phyloP scores from a whole-genome alignment of 2,329 filamentous ascomycete genomes.

The Fusarium robinianum region DNA sequence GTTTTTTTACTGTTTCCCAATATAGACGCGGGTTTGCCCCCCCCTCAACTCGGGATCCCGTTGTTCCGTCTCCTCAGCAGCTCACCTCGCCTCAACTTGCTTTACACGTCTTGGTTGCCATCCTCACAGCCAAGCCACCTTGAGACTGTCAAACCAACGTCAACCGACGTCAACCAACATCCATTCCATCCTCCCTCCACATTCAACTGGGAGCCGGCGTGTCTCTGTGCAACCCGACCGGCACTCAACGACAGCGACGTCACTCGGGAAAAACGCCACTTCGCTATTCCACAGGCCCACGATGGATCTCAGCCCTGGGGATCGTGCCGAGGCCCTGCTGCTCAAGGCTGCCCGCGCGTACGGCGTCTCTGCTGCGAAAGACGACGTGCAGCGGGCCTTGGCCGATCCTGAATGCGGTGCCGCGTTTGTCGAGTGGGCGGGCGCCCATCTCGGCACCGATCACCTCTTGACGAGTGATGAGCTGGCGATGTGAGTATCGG shows the following conservation, averaged over 20 bases:
- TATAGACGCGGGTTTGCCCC: no score
- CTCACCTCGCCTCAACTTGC: no score
- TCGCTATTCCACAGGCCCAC: conserved; percentile 40
- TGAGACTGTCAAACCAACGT: no score
- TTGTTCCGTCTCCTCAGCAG: no score
- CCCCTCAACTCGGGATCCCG: no score
- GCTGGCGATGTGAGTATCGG: conserved; percentile 53
- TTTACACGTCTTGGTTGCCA: no score
- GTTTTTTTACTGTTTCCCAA: no score
- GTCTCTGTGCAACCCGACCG: conserved; percentile 32
- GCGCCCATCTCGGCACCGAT: conserved; percentile 52
- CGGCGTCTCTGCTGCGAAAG: conserved; percentile 39
- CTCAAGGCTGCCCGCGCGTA: conserved; percentile 41
- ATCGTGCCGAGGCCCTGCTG: conserved; percentile 42
- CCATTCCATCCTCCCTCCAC: no score
- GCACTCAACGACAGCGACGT: conserved; percentile 11
- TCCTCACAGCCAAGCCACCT: no score
- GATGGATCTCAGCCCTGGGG: conserved; percentile 38
- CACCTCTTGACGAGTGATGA: conserved; percentile 60
- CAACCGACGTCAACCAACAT: no score
- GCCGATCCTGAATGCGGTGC: conserved; percentile 42
- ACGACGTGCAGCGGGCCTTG: conserved; percentile 47
- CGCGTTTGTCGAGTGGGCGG: conserved; percentile 53
- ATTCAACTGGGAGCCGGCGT: no score
- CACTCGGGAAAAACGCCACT: conserved; percentile 38